phyloP scores from a whole-genome alignment of 768 basidiomycete species.

The Antrodiella citrinella region DNA sequence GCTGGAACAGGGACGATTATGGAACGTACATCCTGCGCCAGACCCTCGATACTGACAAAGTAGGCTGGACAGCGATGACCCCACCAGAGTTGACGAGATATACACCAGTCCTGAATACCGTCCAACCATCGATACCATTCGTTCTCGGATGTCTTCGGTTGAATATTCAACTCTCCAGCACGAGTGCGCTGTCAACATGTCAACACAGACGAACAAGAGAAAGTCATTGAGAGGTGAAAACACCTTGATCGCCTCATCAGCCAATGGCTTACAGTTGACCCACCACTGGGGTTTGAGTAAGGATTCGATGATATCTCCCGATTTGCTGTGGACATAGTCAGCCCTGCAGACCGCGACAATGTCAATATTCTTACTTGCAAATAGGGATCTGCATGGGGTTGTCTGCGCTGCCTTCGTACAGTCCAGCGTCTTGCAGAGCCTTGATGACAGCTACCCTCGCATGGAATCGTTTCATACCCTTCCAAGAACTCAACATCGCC shows the following conservation, averaged over 20 bases:
- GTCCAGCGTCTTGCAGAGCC: slow-evolving; percentile 71
- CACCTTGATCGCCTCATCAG: slow-evolving; percentile 84
- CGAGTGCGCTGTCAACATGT: slow-evolving; percentile 57
- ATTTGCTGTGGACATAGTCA: slow-evolving; percentile 52
- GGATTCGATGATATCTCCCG: slow-evolving; percentile 93
- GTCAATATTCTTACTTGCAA: slow-evolving; percentile 52
- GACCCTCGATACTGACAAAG: slow-evolving; percentile 79
- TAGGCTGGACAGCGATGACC: slow-evolving; percentile 96
- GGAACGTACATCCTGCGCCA: slow-evolving; percentile 50
- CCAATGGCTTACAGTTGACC: slow-evolving; percentile 88
- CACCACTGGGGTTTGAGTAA: slow-evolving; percentile 99
- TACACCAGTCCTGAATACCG: slow-evolving; percentile 96
- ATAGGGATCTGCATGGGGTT: slow-evolving; percentile 97
- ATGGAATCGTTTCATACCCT: slow-evolving; percentile 99
- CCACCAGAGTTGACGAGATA: slow-evolving; percentile 99
- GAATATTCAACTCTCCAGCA: slow-evolving; percentile 79
- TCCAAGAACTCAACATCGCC: not conserved
- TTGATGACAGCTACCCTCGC: slow-evolving; percentile 79
- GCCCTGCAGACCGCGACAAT: not conserved
- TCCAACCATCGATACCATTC: slow-evolving; percentile 98
- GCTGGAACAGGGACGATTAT: not conserved
- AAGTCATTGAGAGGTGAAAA: slow-evolving; percentile 1
- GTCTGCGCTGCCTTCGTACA: slow-evolving; percentile 88
- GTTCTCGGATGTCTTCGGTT: slow-evolving; percentile 78
- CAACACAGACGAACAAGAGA: not conserved